Percentiles rank a stretch among this genome's conserved stretches.
Conservation (phyloP, 1,284 basidiomycete genomes). For the Rhodotorula sp. region DNA sequence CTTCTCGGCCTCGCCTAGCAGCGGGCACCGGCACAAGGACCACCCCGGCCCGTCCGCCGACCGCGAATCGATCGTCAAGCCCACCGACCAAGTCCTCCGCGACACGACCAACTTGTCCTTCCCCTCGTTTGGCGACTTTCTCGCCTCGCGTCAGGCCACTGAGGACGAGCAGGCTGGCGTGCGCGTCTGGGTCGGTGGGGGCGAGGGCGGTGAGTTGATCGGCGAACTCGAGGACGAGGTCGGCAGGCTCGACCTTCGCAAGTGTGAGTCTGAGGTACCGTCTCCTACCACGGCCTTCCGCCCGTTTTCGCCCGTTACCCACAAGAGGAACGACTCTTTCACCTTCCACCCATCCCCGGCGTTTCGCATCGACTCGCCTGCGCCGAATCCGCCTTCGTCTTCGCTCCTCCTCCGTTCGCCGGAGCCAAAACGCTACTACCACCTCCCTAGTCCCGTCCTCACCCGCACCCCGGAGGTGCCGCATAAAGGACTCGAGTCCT, state of each 20-base stretch:
- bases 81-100: slow-evolving; percentile 1
- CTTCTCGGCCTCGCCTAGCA: not conserved
- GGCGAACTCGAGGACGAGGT: not conserved
- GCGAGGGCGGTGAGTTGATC: not conserved
- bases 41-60: not conserved
- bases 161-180: not conserved
- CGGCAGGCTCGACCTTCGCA: not conserved
- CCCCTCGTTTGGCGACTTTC: slow-evolving; percentile 21
- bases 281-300: not conserved
- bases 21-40: slow-evolving; percentile 3
- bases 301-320: not conserved
- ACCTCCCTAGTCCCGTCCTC: no score
- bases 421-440: no score
- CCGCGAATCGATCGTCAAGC: not conserved
- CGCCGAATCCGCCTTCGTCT: not conserved
- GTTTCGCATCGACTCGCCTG: not conserved
- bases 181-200: not conserved
- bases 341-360: slow-evolving; percentile 19
- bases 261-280: not conserved
- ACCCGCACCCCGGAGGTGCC: no score
- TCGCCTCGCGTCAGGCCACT: not conserved
- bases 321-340: slow-evolving; percentile 22
- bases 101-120: slow-evolving; percentile 9
- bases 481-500: no score
- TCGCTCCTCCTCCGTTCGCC: not conserved